A percentile compares a stretch with the other conserved stretches of the same genome.
These are phyloP conservation scores for Rehmannia glutinosa DNA, from an alignment of 257 asterid species.

Conservation along the genomic window DNA sequence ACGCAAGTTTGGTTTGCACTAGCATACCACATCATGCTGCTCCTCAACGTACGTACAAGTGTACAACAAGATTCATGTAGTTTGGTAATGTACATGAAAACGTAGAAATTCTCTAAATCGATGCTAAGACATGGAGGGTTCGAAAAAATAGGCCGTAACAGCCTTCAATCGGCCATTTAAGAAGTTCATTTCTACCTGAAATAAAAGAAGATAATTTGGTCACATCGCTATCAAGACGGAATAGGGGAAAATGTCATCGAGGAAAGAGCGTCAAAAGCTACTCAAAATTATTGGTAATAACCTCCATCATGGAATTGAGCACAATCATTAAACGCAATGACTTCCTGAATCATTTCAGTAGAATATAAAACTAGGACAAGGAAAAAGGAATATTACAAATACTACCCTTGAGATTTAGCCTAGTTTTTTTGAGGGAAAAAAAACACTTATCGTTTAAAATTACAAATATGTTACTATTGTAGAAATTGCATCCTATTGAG, in stretches of 20 bases:
- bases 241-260: neutral
- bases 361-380: neutral
- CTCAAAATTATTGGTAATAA: no score
- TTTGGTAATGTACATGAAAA: neutral
- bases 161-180: conserved; percentile 79
- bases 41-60: no score
- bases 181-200: conserved; percentile 84
- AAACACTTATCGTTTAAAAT: no score
- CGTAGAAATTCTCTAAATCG: neutral
- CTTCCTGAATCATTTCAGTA: no score
- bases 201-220: neutral
- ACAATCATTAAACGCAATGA: no score
- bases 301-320: no score
- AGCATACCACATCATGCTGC: neutral
- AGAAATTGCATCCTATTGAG: no score
- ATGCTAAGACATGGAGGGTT: conserved; percentile 25
- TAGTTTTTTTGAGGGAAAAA: no score
- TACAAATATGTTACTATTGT: no score
- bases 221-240: neutral
- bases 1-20: neutral
- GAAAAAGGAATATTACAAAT: neutral
- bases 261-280: no score
- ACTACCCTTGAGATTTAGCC: no score
- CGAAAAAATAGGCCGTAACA: conserved; percentile 71
- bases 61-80: no score